Evolutionary conservation across 352 stramenopile species (phyloP).

Genomic region (Globisporangium radiosum): DNA sequence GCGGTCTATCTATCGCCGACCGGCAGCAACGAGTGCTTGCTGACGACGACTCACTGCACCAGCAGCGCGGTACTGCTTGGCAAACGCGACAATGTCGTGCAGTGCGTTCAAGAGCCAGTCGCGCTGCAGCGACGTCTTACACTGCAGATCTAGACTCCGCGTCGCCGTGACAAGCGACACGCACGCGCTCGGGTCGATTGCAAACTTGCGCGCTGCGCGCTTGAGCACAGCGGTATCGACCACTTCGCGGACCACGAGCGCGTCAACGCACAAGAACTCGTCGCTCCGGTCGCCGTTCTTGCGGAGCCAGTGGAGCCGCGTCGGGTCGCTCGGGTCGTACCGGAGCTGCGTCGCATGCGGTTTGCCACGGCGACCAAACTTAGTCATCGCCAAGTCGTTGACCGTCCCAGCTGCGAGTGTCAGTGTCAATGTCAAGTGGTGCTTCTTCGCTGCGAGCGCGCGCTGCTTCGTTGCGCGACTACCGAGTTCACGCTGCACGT

Average conservation of each 20-base stretch:
- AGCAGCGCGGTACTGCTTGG: slow-evolving; percentile 48
- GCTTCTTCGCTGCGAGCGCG: slow-evolving; percentile 41
- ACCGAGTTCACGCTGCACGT: slow-evolving; percentile 59
- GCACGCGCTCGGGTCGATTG: slow-evolving; percentile 35
- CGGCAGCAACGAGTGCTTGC: background rate
- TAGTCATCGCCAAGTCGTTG: slow-evolving; percentile 62
- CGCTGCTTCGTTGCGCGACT: slow-evolving; percentile 37
- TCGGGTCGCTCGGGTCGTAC: slow-evolving; percentile 60
- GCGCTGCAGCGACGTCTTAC: slow-evolving; percentile 58
- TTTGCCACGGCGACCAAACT: slow-evolving; percentile 65
- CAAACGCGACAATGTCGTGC: slow-evolving; percentile 54
- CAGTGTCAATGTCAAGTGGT: slow-evolving; percentile 54
- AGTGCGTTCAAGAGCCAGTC: slow-evolving; percentile 75
- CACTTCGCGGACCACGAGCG: slow-evolving; percentile 33
- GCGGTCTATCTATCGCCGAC: too few relatives aligned
- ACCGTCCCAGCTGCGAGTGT: slow-evolving; percentile 51
- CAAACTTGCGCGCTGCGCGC: slow-evolving; percentile 32
- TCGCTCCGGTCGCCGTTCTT: slow-evolving; percentile 72
- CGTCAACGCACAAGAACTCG: slow-evolving; percentile 49
- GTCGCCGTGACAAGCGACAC: slow-evolving; percentile 46
- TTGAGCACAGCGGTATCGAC: slow-evolving; percentile 33
- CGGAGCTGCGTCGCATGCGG: slow-evolving; percentile 64
- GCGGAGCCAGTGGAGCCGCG: slow-evolving; percentile 63
- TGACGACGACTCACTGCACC: slow-evolving; percentile 15
- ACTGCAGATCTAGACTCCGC: slow-evolving; percentile 56